Evolutionary conservation across 2,329 filamentous ascomycete genomes (phyloP), one percentile per base, ranked within the genome.

Genomic region (Pyrenochaeta sp.): DNA sequence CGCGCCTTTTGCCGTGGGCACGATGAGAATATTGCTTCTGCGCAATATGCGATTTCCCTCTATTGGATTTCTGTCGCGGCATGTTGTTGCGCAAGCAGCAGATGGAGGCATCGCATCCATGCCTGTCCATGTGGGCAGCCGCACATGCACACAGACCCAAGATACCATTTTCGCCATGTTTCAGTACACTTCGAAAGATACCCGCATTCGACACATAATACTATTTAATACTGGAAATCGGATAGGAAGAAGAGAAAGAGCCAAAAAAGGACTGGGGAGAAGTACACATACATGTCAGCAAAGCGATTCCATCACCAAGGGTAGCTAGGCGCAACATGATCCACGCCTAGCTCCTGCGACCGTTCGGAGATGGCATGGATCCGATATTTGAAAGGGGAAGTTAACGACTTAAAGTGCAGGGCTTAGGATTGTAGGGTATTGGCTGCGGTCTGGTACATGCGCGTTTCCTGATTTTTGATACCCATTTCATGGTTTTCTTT

Each of bases 1-100:
- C 48, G 36, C 35, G 55, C 17, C 61, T 58, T 24, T 37, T 63
- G 22, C 53, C 56, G 5, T 53, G 49, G 49, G 41, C 39, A 21
- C 45, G 46, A 9, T 57, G 39, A 44, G 34, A 32, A 29, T 35
- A 29, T 8, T 27, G n/a, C 24, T 4, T 27, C 24, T 27, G 24
- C 10, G 14, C 9, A 10, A 27, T n/a, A n/a, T n/a, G n/a, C n/a
- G n/a, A n/a, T 27, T 27, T 10, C 24, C 10, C 24, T 5, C 24
- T 27, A 13, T 27, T 13, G 9, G 24, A 27, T 11, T n/a, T n/a
- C n/a, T n/a, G n/a, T n/a, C n/a, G n/a, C n/a, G n/a, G n/a, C n/a
- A n/a, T n/a, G n/a, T n/a, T n/a, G n/a, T n/a, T n/a, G n/a, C 27
- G n/a, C 7, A 7, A 4, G 27, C 9, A 4, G 13, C 14, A 30